These are phyloP conservation scores for Wakefieldia striispora DNA, from an alignment of 768 basidiomycete species.

Conservation along the genomic window DNA sequence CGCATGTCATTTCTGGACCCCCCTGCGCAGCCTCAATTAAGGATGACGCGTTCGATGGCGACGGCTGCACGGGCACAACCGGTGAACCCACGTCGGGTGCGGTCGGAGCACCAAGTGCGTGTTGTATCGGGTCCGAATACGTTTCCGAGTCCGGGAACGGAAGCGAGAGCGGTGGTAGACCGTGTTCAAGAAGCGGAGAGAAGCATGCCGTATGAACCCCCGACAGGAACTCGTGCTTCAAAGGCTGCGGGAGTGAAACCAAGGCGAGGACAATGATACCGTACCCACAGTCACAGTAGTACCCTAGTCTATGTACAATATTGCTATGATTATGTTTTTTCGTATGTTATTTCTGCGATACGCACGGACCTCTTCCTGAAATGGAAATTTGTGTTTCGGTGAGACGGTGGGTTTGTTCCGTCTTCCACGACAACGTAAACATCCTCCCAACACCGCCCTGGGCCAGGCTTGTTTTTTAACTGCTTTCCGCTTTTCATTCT, in stretches of 20 bases:
- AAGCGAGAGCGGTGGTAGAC: slow-evolving; percentile 12
- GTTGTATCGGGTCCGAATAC: neutral
- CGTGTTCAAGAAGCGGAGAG: slow-evolving; percentile 6
- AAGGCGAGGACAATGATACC: no score
- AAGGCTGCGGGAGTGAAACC: neutral
- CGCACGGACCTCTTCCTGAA: slow-evolving; percentile 19
- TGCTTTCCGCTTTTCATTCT: neutral
- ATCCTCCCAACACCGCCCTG: no score
- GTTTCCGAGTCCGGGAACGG: slow-evolving; percentile 18
- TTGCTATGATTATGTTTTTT: no score
- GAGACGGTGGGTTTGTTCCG: no score
- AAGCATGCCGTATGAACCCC: neutral
- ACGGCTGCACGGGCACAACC: neutral
- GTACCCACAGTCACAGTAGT: no score
- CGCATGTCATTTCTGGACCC: neutral
- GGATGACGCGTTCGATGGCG: slow-evolving; percentile 12
- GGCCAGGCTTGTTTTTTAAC: neutral
- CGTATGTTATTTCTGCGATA: no score
- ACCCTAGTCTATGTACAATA: no score
- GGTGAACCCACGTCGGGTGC: slow-evolving; percentile 7
- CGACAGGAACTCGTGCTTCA: no score
- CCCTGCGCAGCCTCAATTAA: neutral
- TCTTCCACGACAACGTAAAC: no score
- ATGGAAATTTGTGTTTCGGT: neutral
- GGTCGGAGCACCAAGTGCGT: slow-evolving; percentile 1